A percentile compares a stretch with the other conserved stretches of the same genome.
Conservation (phyloP, 2,329 filamentous ascomycete species). For the Sporothrix brunneoviolacea region DNA sequence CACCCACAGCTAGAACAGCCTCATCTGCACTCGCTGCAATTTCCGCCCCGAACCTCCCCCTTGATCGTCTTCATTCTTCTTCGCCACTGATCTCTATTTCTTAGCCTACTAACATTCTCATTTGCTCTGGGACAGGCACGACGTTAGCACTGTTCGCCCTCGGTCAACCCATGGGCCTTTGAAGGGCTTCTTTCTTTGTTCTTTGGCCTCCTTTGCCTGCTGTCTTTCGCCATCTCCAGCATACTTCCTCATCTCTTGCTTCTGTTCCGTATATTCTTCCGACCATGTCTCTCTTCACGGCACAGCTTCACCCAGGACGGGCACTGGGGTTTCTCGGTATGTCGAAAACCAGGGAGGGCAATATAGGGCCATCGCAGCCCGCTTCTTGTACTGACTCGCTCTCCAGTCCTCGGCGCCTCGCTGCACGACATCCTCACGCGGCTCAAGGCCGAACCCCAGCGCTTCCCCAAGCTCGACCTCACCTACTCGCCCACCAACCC, state of each 20-base stretch:
- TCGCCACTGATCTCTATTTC: too few species aligned
- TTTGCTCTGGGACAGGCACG: too few species aligned
- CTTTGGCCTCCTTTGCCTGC: background rate
- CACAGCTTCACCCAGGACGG: slow-evolving; percentile 60
- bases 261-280: background rate
- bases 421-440: slow-evolving; percentile 83
- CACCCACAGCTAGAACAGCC: background rate
- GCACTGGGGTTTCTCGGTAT: slow-evolving; percentile 55
- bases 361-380: background rate
- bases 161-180: slow-evolving; percentile 7
- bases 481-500: slow-evolving; percentile 71
- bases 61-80: too few species aligned
- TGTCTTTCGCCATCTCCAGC: too few species aligned
- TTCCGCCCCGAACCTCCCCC: too few species aligned
- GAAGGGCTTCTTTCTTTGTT: background rate
- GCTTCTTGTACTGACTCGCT: slow-evolving; percentile 2
- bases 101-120: too few species aligned
- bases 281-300: slow-evolving; percentile 41
- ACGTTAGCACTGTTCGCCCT: too few species aligned
- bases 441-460: slow-evolving; percentile 78
- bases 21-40: too few species aligned
- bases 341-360: background rate
- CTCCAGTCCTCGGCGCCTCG: slow-evolving; percentile 75
- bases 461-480: slow-evolving; percentile 77
- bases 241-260: too few species aligned